Evolutionary conservation across 2,329 filamentous ascomycete genomes (phyloP), one percentile per base, ranked within the genome.

Genomic region (Byssoonygena ceratinophila): DNA sequence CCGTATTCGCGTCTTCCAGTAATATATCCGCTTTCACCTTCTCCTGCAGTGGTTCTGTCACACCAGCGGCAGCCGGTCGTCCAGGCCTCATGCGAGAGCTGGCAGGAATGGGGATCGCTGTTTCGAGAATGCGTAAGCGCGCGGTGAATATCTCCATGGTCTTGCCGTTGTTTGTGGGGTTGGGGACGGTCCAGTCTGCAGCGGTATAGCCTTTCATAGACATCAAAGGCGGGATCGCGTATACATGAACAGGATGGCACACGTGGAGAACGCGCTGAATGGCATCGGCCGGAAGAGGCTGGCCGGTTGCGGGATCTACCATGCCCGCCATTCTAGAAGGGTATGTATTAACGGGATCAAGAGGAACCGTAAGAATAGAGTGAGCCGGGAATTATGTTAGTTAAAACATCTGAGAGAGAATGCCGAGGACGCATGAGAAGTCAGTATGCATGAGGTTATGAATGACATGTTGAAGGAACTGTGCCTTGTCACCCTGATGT

Each of bases 261-360:
- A 89, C 74, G 77, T 87, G 90, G 67, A 94, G 83, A 65, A 92
- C 76, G 66, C 87, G 83, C 70, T 92, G 86, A 70, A 94, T 91
- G 61, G 87, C 84, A 64, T 87, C 85, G 49, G 80, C 66, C 52
- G 85, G 83, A 59, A 88, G 77, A 58, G 82, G 69, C 31, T 71
- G 72, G 61, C 83, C 83, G 20, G 85, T 91, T 52, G 82, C 76
- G 49, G 85, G 85, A 69, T 92, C 85, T 64, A 81, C 73, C 52
- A 76, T 71, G 29, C 31, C 34, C 16, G 48, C 23, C 53, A 55
- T 54, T 2, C 2, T 41, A 27, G n/a, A 18, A 29, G 40, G 40
- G 20, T 27, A 3, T 3, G 9, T 3, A 4, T 29, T 11, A 34
- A 12, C 5, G 11, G 41, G 25, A 2, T 16, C 1, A 8, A 16